Evolutionary conservation across 345 rosid species (phyloP), one percentile per base, ranked within the genome.

Genomic region (Hypericum perforatum): DNA sequence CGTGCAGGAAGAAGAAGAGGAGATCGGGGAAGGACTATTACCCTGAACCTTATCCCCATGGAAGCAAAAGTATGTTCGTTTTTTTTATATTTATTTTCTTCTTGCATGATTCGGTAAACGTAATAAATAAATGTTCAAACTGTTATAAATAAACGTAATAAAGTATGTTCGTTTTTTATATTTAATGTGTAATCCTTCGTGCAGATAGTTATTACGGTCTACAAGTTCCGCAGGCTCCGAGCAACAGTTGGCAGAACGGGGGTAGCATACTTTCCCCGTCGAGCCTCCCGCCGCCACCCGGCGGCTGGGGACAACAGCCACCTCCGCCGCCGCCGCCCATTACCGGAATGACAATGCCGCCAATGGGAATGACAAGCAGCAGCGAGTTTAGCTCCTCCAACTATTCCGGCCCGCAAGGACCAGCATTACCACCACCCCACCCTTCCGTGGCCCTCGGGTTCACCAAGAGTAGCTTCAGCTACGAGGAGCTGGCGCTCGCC

Each of bases 1-100:
- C 77, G 43, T 62, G 74, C 58, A 68, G 72, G 40, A 78, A 73
- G 47, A 86, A 74, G 73, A 82, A 58, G 76, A 78, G 64, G 56
- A 70, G 62, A 60, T 45, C 58, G 14, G 47, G 54, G 46, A 62
- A 65, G 39, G 41, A 43, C 43, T 71, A 66, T 53, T 72, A 72
- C 51, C 71, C 70, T 66, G 41, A 40, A 0, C 56, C 61, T 6
- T 73, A 63, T 63, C 63, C 61, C 16, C 50, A 38, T 36, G 52
- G 39, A 48, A 13, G 7, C 48, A 56, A 41, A 10, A 52, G 70
- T 60, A 59, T 13, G 15, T 13, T 6, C 29, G 7, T 11, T 5
- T 46, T 13, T 10, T 0, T 7, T 48, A 48, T 13, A 14, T 6
- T 48, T 7, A 13, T 1, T 8, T 14, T 48, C 6, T 7, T 6